These are phyloP conservation scores for Aspergillus proliferans DNA, from an alignment of 2,329 filamentous ascomycete species.

Conservation along the genomic window DNA sequence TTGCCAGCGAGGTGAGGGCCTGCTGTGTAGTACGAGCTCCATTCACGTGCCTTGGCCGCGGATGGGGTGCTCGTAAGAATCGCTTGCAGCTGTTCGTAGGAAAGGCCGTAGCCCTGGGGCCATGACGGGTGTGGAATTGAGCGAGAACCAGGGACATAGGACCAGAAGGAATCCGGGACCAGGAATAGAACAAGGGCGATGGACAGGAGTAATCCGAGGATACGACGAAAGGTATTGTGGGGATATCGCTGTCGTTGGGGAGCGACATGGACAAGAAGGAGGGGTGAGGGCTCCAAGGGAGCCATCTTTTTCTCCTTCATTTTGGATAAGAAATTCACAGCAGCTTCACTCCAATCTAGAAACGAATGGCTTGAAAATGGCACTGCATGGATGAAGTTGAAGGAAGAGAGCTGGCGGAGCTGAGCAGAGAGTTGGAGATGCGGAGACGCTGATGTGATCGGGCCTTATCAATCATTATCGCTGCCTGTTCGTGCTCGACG, in stretches of 20 bases:
- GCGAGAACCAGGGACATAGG: slow-evolving; percentile 35
- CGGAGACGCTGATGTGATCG: neutral
- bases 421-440: neutral
- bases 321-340: slow-evolving; percentile 3
- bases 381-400: neutral
- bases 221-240: slow-evolving; percentile 36
- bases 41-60: slow-evolving; percentile 56
- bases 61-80: slow-evolving; percentile 51
- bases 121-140: slow-evolving; percentile 34
- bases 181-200: slow-evolving; percentile 37
- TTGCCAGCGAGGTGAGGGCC: slow-evolving; percentile 71
- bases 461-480: neutral
- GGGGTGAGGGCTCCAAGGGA: slow-evolving; percentile 35
- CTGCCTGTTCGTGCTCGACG: neutral
- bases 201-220: slow-evolving; percentile 33
- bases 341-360: too few species aligned
- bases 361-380: neutral
- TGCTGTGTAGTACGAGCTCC: slow-evolving; percentile 71
- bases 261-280: slow-evolving; percentile 37
- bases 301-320: slow-evolving; percentile 36
- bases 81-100: slow-evolving; percentile 50
- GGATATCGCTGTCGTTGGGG: slow-evolving; percentile 36
- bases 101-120: slow-evolving; percentile 42
- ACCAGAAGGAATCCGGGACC: slow-evolving; percentile 32
- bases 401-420: neutral